phyloP scores from a whole-genome alignment of 257 asterid species.

The Leonotis leonurus region DNA sequence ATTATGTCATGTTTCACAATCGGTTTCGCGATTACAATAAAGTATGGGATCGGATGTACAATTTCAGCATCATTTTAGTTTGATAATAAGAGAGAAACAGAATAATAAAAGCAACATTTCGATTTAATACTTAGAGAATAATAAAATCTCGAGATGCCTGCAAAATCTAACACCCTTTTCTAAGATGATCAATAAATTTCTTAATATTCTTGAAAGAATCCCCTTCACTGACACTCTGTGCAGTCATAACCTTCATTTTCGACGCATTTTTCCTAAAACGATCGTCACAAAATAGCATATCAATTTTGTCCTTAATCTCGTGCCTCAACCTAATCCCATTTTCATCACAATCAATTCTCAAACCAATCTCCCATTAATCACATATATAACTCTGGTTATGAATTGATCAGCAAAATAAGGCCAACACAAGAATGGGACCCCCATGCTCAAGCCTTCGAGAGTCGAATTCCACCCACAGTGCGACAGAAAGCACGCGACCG shows the following conservation, averaged over 20 bases:
- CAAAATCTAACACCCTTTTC: no score
- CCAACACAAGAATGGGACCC: slow-evolving; percentile 41
- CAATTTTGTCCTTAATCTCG: neutral
- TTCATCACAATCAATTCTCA: neutral
- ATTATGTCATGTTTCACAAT: no score
- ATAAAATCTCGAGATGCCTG: no score
- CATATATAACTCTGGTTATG: slow-evolving; percentile 26
- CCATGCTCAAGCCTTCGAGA: slow-evolving; percentile 20
- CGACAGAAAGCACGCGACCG: slow-evolving; percentile 27
- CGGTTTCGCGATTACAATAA: no score
- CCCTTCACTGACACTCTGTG: slow-evolving; percentile 19
- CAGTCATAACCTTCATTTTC: slow-evolving; percentile 18
- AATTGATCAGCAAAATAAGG: slow-evolving; percentile 32
- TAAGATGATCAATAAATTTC: no score
- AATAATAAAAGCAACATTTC: no score
- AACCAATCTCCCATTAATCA: slow-evolving; percentile 5
- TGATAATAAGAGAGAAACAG: no score
- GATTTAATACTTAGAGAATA: no score
- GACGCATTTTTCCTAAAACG: slow-evolving; percentile 21
- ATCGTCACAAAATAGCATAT: slow-evolving; percentile 1
- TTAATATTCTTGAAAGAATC: slow-evolving; percentile 26
- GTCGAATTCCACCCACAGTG: slow-evolving; percentile 44
- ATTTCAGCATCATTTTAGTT: no score
- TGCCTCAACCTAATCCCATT: neutral
- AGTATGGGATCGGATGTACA: no score